Evolutionary conservation across 176 grass and related monocot species (phyloP), one percentile per base, ranked within the genome.

Genomic region (Triticum dicoccoides): DNA sequence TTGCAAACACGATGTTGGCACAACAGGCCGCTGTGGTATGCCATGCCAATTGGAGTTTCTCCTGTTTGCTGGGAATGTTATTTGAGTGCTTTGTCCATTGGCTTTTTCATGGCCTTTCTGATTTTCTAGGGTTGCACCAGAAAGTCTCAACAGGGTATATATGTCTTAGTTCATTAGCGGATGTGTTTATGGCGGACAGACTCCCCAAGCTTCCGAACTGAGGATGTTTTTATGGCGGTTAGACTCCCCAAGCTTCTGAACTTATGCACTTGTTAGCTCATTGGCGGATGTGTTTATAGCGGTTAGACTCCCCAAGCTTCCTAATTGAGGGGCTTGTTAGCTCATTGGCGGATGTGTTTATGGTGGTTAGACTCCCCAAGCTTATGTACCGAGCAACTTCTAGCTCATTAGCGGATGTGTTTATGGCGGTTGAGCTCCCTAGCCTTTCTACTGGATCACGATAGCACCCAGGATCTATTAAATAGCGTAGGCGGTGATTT

Each of bases 351-450:
- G 6, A 20, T 56, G 52, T 56, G 52, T 56, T 56, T 54, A 54
- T 54, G 18, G 54, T 6, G 54, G 18, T 20, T 21, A 21, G 54
- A 59, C 7, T 21, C 54, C 7, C 54, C 54, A 59, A 59, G 54
- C 54, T 21, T 59, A 2, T 59, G 54, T 7, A 21, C 54, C 7
- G 54, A 59, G 54, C 18, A 21, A 59, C 7, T 59, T 20, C 54
- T 71, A 82, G n/a, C 39, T 84, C 58, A 25, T 68, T 38, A 47
- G 72, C 18, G 7, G 68, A 87, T 87, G 58, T 69, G 9, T 65
- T 61, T 84, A 61, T 64, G 54, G 30, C 17, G 24, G 44, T 79
- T 85, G 3, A 12, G 77, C 30, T 78, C 30, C 83, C 34, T 84
- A 29, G 10, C 17, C 27, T 83, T 80, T 72, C 33, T 87, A 44